Base-by-base conservation (phyloP, 495 filamentous ascomycete species). In the Podospora pseudocomata region DNA sequence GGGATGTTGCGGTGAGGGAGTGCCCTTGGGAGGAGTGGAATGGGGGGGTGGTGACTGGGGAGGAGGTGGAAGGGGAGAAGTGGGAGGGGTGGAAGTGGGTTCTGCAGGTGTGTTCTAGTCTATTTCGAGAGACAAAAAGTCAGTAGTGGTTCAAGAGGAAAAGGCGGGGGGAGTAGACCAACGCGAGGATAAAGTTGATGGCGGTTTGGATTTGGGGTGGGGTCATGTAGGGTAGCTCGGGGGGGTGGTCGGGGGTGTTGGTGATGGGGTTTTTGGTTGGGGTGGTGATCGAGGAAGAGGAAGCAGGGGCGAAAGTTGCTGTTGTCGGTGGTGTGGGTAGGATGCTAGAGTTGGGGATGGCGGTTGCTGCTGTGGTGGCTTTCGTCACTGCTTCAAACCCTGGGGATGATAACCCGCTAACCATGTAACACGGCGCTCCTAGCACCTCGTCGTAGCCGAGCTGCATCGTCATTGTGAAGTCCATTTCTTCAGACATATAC, bases 151-250 rank as follows among this genome's bases (percentile, higher is more conserved):
- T 5, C 2, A 49, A 11, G 13, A 49, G 7, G 13, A 11, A 60
- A 59, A 44, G 63, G 4, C 32, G 53, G 16, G 5, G 60, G 60
- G 18, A 64, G 57, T 19, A 26, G 23, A 26, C 79, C 27, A 77
- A 86, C 82, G 78, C 79, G 30, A 85, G 73, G 60, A 86, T 82
- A 57, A 84, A 86, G 65, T 85, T 84, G 66, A 86, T 83, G 4
- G 78, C 83, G 54, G 76, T 70, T 26, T 80, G 78, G 13, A 76
- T 76, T 63, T 84, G 72, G 56, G 77, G 74, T 58, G 77, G 71
- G 2, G 77, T 70, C 32, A 80, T 34, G 18, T 69, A 61, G 2
- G 67, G 39, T 34, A 68, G 54, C 16, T 55, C 34, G 53, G 65
- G 60, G 27, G 60, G 13, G 63, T 68, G 28, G 39, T n/a, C 13